A percentile compares a stretch with the other conserved stretches of the same genome.
Conservation (phyloP, 2,329 filamentous ascomycete species). For the Chaetomiaceae sp. region DNA sequence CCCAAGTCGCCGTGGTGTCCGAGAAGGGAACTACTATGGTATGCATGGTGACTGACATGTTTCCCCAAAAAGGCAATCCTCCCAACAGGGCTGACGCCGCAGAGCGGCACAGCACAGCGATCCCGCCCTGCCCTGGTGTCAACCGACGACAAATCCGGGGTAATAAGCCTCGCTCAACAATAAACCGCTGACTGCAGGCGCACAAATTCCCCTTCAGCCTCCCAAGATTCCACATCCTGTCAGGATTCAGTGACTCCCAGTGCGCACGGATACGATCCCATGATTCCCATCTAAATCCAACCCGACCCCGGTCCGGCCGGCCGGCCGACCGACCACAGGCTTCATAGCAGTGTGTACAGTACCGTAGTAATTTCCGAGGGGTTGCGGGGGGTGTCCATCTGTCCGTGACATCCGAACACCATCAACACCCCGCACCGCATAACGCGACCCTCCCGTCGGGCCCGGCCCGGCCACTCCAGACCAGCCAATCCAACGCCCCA, state of each 20-base stretch:
- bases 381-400: background rate
- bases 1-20: background rate
- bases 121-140: background rate
- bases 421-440: background rate
- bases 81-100: background rate
- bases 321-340: background rate
- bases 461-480: background rate
- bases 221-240: background rate
- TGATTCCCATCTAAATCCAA: background rate
- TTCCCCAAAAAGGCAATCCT: slow-evolving; percentile 1
- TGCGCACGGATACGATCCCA: too few relatives aligned
- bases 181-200: slow-evolving; percentile 4
- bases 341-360: too few relatives aligned
- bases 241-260: background rate
- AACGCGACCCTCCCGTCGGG: slow-evolving; percentile 2
- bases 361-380: too few relatives aligned
- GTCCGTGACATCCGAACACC: background rate
- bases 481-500: background rate
- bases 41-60: too few relatives aligned
- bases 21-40: too few relatives aligned
- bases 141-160: background rate
- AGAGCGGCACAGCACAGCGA: slow-evolving; percentile 1
- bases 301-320: background rate
- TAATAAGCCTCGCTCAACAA: too few relatives aligned
- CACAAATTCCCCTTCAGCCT: background rate